Percentiles rank a stretch among this genome's conserved stretches.
These are phyloP conservation scores for Neofusicoccum parvum DNA, from an alignment of 2,329 filamentous ascomycete genomes.

Conservation along the genomic window DNA sequence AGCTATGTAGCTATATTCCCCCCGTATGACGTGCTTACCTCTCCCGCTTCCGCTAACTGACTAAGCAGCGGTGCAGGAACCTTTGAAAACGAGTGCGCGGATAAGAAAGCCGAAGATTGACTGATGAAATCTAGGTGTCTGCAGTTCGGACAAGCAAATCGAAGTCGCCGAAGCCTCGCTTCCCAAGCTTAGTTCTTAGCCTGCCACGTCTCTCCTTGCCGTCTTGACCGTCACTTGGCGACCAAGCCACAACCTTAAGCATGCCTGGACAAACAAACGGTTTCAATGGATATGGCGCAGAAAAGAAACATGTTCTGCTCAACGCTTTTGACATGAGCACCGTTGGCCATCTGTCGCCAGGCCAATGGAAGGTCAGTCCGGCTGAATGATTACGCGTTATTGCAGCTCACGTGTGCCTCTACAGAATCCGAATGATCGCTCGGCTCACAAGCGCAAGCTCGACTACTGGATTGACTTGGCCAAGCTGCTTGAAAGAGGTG, in stretches of 20 bases:
- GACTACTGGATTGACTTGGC: constrained; percentile 67
- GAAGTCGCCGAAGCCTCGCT: background rate
- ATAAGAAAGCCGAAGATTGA: background rate
- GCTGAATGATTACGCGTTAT: background rate
- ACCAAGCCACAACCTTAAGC: background rate
- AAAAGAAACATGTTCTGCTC: constrained; percentile 59
- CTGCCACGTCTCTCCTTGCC: background rate
- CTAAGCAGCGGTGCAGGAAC: constrained; percentile 15
- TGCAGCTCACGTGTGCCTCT: background rate
- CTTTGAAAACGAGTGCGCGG: background rate
- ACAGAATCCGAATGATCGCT: constrained; percentile 63
- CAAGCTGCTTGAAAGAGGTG: constrained; percentile 62
- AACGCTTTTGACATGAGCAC: constrained; percentile 70
- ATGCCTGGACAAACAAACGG: constrained; percentile 8
- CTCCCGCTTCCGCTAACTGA: constrained; percentile 7
- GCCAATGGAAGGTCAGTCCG: constrained; percentile 63
- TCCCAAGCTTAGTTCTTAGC: background rate
- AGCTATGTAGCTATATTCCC: constrained; percentile 15
- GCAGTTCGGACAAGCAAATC: background rate
- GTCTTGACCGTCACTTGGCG: constrained; percentile 6
- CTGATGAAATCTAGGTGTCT: background rate
- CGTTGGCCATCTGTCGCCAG: constrained; percentile 64
- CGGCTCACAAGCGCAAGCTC: constrained; percentile 61
- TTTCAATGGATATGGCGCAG: background rate
- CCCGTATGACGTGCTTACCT: constrained; percentile 10